These are phyloP conservation scores for Chaetomium globosum DNA, from an alignment of 2,329 filamentous ascomycete species.

Conservation along the genomic window DNA sequence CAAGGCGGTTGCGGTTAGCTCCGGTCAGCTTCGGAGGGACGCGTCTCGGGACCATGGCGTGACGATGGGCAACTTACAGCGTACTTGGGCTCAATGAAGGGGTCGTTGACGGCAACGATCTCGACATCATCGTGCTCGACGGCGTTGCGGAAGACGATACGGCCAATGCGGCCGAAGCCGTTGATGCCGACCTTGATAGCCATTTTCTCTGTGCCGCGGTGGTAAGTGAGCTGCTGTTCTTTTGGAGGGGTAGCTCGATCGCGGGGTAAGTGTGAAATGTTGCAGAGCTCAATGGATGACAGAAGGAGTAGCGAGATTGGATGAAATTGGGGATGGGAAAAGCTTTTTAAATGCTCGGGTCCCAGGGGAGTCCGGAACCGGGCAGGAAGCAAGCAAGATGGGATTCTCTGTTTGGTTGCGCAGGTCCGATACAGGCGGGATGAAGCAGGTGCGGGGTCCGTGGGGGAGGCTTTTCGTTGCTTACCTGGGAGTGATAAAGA, in stretches of 20 bases:
- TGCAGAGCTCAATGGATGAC: conserved; percentile 12
- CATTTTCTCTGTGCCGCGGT: conserved; percentile 48
- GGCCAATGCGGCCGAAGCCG: conserved; percentile 99
- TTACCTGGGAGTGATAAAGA: conserved; percentile 29
- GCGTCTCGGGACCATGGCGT: background rate
- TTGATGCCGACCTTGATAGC: conserved; percentile 89
- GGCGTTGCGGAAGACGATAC: conserved; percentile 98
- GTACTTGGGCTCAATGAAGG: conserved; percentile 97
- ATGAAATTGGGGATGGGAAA: conserved; percentile 16
- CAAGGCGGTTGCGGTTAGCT: conserved; percentile 39
- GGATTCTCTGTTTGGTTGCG: conserved; percentile 25
- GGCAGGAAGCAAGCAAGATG: conserved; percentile 25
- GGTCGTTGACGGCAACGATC: conserved; percentile 97
- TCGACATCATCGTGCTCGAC: conserved; percentile 86
- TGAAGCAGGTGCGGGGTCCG: conserved; percentile 36
- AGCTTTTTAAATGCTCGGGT: conserved; percentile 33
- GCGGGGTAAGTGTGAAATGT: conserved; percentile 17
- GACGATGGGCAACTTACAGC: conserved; percentile 69
- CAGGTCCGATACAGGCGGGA: conserved; percentile 38
- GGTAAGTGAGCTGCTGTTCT: conserved; percentile 18
- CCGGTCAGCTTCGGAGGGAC: background rate
- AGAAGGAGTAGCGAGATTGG: conserved; percentile 16
- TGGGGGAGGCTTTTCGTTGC: conserved; percentile 23
- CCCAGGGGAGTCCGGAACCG: conserved; percentile 27
- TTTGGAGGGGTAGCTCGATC: conserved; percentile 19